Percentiles rank a stretch among this genome's conserved stretches.
Conservation (phyloP, 2,329 filamentous ascomycete genomes). For the Furcasterigmium furcatum region DNA sequence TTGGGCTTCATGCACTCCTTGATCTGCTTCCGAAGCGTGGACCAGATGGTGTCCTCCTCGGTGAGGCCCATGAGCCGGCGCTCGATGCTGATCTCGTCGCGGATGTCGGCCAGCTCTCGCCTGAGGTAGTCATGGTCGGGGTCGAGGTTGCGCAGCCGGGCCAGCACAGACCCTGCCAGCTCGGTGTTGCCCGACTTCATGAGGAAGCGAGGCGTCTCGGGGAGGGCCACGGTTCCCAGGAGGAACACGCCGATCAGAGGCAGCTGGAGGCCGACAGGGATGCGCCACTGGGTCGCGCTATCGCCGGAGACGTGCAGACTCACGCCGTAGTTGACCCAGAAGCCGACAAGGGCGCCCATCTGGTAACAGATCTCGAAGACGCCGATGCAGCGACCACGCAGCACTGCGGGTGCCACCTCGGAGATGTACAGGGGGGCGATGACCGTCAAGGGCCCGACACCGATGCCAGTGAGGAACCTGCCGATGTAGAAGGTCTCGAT, state of each 20-base stretch:
- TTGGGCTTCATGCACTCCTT: slow-evolving; percentile 12
- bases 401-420: slow-evolving; percentile 57
- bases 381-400: slow-evolving; percentile 62
- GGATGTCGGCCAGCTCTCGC: slow-evolving; percentile 26
- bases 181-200: slow-evolving; percentile 60
- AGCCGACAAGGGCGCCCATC: slow-evolving; percentile 55
- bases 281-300: slow-evolving; percentile 53
- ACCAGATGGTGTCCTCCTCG: too few relatives aligned
- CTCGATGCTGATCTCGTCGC: slow-evolving; percentile 15
- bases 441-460: slow-evolving; percentile 60
- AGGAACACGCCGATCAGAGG: slow-evolving; percentile 63
- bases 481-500: slow-evolving; percentile 56
- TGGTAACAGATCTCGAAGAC: slow-evolving; percentile 67
- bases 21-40: too few relatives aligned
- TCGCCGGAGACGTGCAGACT: slow-evolving; percentile 42
- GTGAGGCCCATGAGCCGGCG: slow-evolving; percentile 1
- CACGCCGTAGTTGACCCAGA: slow-evolving; percentile 65
- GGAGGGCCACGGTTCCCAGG: slow-evolving; percentile 55
- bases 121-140: slow-evolving; percentile 32
- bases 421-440: slow-evolving; percentile 62
- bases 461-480: slow-evolving; percentile 60
- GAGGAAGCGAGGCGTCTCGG: slow-evolving; percentile 68
- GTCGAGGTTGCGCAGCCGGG: slow-evolving; percentile 33
- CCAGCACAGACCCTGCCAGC: slow-evolving; percentile 39
- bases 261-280: slow-evolving; percentile 64